Evolutionary conservation across 306 rosid species (phyloP).

Genomic region (Elaeagnus macrophylla): DNA sequence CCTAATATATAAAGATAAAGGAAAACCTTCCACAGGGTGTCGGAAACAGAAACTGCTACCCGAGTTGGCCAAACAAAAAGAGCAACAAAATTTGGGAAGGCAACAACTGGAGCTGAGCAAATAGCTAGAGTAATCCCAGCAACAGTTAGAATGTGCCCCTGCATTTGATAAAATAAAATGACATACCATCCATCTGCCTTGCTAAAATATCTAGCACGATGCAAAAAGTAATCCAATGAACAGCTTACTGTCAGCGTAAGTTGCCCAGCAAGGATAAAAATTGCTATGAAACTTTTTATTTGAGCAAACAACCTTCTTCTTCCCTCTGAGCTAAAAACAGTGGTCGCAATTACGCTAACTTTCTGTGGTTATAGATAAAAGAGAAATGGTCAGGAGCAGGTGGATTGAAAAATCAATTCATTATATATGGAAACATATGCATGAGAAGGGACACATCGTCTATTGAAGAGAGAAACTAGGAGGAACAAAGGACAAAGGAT

Average conservation of each 20-base stretch:
- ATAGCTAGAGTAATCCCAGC: conserved; percentile 87
- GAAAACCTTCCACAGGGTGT: conserved; percentile 78
- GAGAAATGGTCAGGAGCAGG: not conserved
- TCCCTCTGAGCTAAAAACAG: conserved; percentile 72
- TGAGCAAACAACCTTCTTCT: conserved; percentile 70
- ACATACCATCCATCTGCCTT: not conserved
- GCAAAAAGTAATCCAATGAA: conserved; percentile 2
- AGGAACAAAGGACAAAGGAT: too few relatives aligned
- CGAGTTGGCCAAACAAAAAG: conserved; percentile 84
- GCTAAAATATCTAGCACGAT: not conserved
- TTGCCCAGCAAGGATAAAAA: conserved; percentile 87
- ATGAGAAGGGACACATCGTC: too few relatives aligned
- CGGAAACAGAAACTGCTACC: conserved; percentile 66
- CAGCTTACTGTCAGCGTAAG: conserved; percentile 70
- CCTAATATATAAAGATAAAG: conserved; percentile 10
- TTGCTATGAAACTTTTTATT: conserved; percentile 92
- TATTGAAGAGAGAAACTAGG: too few relatives aligned
- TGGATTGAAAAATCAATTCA: too few relatives aligned
- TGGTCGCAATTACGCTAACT: conserved; percentile 66
- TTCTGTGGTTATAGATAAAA: conserved; percentile 47
- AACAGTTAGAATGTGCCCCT: conserved; percentile 88
- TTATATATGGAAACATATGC: too few relatives aligned
- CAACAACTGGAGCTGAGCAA: conserved; percentile 72
- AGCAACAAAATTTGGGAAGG: conserved; percentile 64
- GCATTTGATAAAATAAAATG: conserved; percentile 22